These are phyloP conservation scores for Santalum album DNA, from an alignment of 164 flowering plant species.

Conservation along the genomic window DNA sequence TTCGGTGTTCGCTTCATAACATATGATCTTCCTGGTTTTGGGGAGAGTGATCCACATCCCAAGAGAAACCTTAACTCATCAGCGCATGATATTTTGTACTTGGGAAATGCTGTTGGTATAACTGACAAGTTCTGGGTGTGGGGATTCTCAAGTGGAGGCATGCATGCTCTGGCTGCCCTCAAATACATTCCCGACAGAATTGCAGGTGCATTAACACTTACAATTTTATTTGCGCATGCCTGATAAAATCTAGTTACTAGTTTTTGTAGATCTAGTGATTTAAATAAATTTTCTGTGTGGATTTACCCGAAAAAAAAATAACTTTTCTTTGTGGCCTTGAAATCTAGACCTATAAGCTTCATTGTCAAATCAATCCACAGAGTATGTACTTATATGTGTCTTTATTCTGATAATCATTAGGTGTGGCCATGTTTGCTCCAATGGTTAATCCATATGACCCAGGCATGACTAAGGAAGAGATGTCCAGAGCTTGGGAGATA, in stretches of 20 bases:
- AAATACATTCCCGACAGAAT: conserved; percentile 68
- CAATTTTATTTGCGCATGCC: no score
- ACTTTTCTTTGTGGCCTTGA: neutral
- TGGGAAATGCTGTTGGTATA: conserved; percentile 61
- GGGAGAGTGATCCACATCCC: conserved; percentile 97
- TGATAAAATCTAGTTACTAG: no score
- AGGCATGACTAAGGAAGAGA: conserved; percentile 81
- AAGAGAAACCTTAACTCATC: conserved; percentile 70
- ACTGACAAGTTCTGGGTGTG: conserved; percentile 78
- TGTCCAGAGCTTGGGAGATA: conserved; percentile 52
- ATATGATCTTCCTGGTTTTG: conserved; percentile 99
- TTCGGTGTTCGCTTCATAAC: conserved; percentile 82
- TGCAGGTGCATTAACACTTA: conserved; percentile 45
- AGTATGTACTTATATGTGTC: neutral
- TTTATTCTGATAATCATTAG: conserved; percentile 29
- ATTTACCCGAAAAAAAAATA: no score
- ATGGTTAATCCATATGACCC: conserved; percentile 80
- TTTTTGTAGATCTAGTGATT: neutral
- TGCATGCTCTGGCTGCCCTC: conserved; percentile 92
- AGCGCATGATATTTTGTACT: conserved; percentile 57
- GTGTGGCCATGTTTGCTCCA: conserved; percentile 85
- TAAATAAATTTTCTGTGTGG: neutral
- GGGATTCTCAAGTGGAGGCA: conserved; percentile 68
- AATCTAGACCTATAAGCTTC: no score
- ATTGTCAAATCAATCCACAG: no score